Percentiles rank a stretch among this genome's conserved stretches.
These are phyloP conservation scores for Auxenochlorella pyrenoidosa DNA, from an alignment of 139 green algal genomes.

Conservation along the genomic window DNA sequence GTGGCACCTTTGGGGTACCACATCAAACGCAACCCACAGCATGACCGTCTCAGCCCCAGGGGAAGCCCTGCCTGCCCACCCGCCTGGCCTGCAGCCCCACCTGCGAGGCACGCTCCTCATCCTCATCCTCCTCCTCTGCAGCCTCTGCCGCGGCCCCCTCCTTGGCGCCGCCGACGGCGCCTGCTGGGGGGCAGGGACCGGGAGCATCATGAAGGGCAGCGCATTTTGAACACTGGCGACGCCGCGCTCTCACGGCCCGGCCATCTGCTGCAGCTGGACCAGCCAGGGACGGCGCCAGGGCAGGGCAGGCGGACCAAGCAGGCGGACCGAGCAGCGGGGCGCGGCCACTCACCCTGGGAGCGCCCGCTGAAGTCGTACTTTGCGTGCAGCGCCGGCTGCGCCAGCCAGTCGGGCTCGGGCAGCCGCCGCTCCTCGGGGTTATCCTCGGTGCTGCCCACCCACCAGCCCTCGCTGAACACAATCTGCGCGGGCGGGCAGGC, in stretches of 20 bases:
- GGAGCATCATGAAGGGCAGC: background rate
- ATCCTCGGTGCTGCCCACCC: constrained; percentile 81
- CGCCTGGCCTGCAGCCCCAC: background rate
- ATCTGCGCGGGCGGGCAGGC: constrained; percentile 53
- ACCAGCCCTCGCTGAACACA: constrained; percentile 82
- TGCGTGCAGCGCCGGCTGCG: constrained; percentile 2
- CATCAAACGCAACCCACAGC: too few species aligned
- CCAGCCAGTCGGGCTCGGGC: constrained; percentile 71
- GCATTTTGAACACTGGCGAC: background rate
- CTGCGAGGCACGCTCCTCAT: constrained; percentile 23
- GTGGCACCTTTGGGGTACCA: too few species aligned
- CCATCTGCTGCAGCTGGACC: too few species aligned
- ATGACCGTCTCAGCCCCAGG: background rate
- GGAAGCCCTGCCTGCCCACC: too few species aligned
- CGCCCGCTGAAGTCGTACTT: constrained; percentile 33
- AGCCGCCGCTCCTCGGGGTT: constrained; percentile 84
- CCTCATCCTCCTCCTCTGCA: constrained; percentile 13
- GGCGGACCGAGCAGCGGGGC: too few species aligned
- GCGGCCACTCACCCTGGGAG: background rate
- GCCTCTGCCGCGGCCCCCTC: background rate
- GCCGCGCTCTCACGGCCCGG: background rate
- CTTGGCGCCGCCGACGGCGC: background rate
- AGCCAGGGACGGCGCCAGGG: too few species aligned
- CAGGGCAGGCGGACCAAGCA: too few species aligned
- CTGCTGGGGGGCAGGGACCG: background rate